Evolutionary conservation across 805 yeast genomes (phyloP).

Genomic region (Saccharomycopsis schoenii): DNA sequence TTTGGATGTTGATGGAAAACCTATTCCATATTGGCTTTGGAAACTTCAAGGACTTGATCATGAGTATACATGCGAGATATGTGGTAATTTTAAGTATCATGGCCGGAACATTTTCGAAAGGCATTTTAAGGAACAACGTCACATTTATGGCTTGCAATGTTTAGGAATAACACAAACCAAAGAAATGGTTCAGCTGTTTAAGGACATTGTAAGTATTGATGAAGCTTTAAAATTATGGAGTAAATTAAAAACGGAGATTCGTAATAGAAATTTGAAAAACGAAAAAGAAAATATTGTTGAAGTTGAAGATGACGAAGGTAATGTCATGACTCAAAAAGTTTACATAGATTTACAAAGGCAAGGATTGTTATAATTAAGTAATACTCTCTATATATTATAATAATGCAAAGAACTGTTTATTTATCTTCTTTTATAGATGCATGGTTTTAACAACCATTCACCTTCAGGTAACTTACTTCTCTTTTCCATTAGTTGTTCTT

Average conservation of each 20-base stretch:
- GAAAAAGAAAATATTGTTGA: constrained; percentile 51
- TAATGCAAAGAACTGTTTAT: not conserved
- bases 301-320: constrained; percentile 88
- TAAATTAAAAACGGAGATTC: constrained; percentile 29
- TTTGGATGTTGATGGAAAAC: constrained; percentile 79
- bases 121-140: constrained; percentile 69
- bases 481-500: constrained; percentile 47
- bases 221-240: constrained; percentile 61
- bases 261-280: constrained; percentile 24
- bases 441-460: constrained; percentile 86
- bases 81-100: constrained; percentile 62
- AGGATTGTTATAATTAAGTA: constrained; percentile 38
- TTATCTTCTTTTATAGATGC: constrained; percentile 84
- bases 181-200: constrained; percentile 41
- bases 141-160: constrained; percentile 61
- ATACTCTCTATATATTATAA: not conserved
- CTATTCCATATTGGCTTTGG: constrained; percentile 90
- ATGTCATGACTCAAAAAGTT: constrained; percentile 77
- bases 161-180: constrained; percentile 43
- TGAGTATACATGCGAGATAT: constrained; percentile 71
- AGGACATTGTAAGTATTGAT: constrained; percentile 52
- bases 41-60: constrained; percentile 79
- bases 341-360: constrained; percentile 81
- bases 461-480: constrained; percentile 60
- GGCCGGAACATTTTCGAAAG: constrained; percentile 65